Evolutionary conservation across 352 stramenopile species (phyloP).

Genomic region (Pythium oligandrum): DNA sequence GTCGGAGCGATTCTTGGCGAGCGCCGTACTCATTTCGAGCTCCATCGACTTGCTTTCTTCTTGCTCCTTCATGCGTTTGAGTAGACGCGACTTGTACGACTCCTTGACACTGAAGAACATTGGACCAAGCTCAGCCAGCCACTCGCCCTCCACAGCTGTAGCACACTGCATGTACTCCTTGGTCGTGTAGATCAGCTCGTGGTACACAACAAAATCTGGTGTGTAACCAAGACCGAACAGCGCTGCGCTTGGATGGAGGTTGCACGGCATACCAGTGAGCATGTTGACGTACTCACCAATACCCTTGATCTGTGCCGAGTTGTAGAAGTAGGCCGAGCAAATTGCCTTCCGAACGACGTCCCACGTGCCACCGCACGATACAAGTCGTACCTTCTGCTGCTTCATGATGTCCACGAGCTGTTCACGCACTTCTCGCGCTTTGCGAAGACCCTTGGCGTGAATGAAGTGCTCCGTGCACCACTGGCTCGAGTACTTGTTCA

Average conservation of each 20-base stretch:
- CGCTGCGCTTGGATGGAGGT: conserved; percentile 96
- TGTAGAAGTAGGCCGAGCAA: conserved; percentile 99
- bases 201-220: conserved; percentile 99
- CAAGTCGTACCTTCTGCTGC: conserved; percentile 91
- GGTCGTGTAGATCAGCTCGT: conserved; percentile 99
- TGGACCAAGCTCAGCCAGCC: conserved; percentile 97
- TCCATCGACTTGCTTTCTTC: conserved; percentile 78
- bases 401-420: conserved; percentile 99
- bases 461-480: conserved; percentile 98
- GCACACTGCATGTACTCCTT: conserved; percentile 99
- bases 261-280: conserved; percentile 96
- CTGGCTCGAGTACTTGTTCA: conserved; percentile 92
- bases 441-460: conserved; percentile 93
- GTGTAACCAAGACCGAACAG: conserved; percentile 98
- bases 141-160: conserved; percentile 98
- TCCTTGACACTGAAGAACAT: conserved; percentile 99
- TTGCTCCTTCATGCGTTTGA: conserved; percentile 86
- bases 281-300: conserved; percentile 99
- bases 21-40: conserved; percentile 62
- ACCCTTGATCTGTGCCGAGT: conserved; percentile 98
- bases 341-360: conserved; percentile 98
- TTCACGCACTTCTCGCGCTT: conserved; percentile 89
- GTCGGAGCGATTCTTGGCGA: conserved; percentile 14
- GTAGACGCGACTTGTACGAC: conserved; percentile 90
- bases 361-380: conserved; percentile 90